Conservation (phyloP, 345 rosid species). For the Raphanus raphanistrum region DNA sequence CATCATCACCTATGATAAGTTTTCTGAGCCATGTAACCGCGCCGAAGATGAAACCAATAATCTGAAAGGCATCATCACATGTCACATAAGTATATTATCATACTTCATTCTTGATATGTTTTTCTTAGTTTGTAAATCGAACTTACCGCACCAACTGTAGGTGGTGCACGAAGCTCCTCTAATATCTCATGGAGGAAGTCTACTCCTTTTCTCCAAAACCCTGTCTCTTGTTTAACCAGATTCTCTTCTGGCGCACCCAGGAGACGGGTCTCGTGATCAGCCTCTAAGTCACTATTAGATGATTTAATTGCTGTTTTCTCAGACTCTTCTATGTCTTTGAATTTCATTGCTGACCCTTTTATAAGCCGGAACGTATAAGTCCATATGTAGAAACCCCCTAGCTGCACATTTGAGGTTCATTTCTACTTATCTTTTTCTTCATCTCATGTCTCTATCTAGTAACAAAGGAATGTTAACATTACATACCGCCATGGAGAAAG, state of each 20-base stretch:
- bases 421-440: neutral
- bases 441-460: neutral
- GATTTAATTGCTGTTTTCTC: slow-evolving; percentile 40
- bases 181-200: slow-evolving; percentile 54
- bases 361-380: slow-evolving; percentile 69
- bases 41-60: slow-evolving; percentile 76
- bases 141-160: slow-evolving; percentile 82
- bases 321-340: slow-evolving; percentile 46
- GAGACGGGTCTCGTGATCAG: slow-evolving; percentile 50
- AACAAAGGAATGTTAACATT: neutral
- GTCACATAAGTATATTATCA: neutral
- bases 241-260: slow-evolving; percentile 40
- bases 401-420: slow-evolving; percentile 44
- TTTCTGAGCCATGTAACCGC: slow-evolving; percentile 65
- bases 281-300: slow-evolving; percentile 60
- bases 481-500: slow-evolving; percentile 97
- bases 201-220: slow-evolving; percentile 44
- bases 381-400: slow-evolving; percentile 96
- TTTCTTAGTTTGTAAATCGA: neutral
- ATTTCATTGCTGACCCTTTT: slow-evolving; percentile 51
- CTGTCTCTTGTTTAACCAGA: slow-evolving; percentile 24
- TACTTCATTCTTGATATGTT: neutral
- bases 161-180: slow-evolving; percentile 83
- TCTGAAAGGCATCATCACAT: slow-evolving; percentile 47
- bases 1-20: slow-evolving; percentile 68